A percentile compares a stretch with the other conserved stretches of the same genome.
phyloP scores from a whole-genome alignment of 192 early-diverging fungal genomes.

The Entomortierella chlamydospora region DNA sequence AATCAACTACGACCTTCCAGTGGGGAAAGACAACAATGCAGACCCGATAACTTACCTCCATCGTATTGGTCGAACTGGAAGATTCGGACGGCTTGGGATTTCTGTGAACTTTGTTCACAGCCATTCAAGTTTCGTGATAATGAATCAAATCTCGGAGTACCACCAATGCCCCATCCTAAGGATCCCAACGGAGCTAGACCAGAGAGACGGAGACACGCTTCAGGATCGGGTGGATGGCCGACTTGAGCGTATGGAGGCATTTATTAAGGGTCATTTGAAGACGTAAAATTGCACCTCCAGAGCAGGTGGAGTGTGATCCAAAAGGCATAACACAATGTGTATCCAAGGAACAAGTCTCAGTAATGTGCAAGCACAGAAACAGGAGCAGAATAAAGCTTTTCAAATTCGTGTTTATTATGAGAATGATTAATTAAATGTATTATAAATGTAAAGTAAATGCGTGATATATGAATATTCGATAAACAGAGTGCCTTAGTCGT shows the following conservation, averaged over 20 bases:
- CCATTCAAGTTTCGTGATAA: constrained; percentile 69
- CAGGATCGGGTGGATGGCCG: constrained; percentile 5
- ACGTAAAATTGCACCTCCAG: not conserved
- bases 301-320: too few species aligned
- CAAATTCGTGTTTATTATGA: too few species aligned
- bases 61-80: constrained; percentile 96
- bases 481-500: not conserved
- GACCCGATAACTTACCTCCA: constrained; percentile 96
- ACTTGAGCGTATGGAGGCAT: constrained; percentile 23
- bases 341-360: too few species aligned
- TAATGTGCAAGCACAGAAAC: too few species aligned
- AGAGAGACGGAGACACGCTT: not conserved
- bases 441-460: too few species aligned
- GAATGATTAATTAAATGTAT: too few species aligned
- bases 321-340: too few species aligned
- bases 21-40: constrained; percentile 61
- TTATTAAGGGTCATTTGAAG: constrained; percentile 28
- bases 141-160: constrained; percentile 80
- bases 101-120: constrained; percentile 95
- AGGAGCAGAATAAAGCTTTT: too few species aligned
- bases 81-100: constrained; percentile 95
- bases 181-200: constrained; percentile 60
- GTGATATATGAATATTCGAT: too few species aligned
- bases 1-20: constrained; percentile 95
- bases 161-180: constrained; percentile 78